phyloP scores from a whole-genome alignment of 805 yeast genomes.

The Wickerhamiella allomyrinae region DNA sequence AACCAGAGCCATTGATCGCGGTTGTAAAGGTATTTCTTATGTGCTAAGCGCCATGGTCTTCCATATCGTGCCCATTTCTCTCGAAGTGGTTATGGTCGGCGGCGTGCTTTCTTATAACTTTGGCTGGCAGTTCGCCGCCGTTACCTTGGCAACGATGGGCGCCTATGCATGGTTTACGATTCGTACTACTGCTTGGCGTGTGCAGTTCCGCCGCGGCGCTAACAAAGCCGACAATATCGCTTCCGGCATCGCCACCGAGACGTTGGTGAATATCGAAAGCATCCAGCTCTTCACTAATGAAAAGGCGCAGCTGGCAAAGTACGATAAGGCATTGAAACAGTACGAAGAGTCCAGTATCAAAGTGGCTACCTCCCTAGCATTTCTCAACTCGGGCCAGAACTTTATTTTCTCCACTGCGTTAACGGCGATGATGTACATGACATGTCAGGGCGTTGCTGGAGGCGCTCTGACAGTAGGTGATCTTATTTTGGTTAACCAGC shows the following conservation, averaged over 20 bases:
- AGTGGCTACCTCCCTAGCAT: constrained; percentile 66
- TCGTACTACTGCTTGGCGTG: constrained; percentile 90
- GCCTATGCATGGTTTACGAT: constrained; percentile 80
- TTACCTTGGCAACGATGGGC: constrained; percentile 78
- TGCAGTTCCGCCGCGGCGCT: constrained; percentile 76
- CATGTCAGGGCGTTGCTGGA: constrained; percentile 77
- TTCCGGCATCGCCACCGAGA: constrained; percentile 89
- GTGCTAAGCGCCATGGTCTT: constrained; percentile 95
- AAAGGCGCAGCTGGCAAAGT: constrained; percentile 58
- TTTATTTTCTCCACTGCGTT: constrained; percentile 71
- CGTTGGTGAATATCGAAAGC: constrained; percentile 84
- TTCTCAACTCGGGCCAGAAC: constrained; percentile 64
- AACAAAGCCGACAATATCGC: constrained; percentile 90
- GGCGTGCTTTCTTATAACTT: constrained; percentile 88
- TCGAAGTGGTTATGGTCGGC: constrained; percentile 85
- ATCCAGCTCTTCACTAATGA: constrained; percentile 94
- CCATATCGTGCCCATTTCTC: constrained; percentile 83
- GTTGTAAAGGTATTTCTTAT: constrained; percentile 92
- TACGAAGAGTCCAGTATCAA: constrained; percentile 61
- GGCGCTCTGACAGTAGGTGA: constrained; percentile 87
- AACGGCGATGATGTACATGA: constrained; percentile 97
- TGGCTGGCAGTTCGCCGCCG: constrained; percentile 78
- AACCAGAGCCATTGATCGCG: constrained; percentile 92
- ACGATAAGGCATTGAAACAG: constrained; percentile 54
- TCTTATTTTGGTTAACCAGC: constrained; percentile 82